Evolutionary conservation across 495 filamentous ascomycete species (phyloP).

Genomic region (Hypoxylon perforatum): DNA sequence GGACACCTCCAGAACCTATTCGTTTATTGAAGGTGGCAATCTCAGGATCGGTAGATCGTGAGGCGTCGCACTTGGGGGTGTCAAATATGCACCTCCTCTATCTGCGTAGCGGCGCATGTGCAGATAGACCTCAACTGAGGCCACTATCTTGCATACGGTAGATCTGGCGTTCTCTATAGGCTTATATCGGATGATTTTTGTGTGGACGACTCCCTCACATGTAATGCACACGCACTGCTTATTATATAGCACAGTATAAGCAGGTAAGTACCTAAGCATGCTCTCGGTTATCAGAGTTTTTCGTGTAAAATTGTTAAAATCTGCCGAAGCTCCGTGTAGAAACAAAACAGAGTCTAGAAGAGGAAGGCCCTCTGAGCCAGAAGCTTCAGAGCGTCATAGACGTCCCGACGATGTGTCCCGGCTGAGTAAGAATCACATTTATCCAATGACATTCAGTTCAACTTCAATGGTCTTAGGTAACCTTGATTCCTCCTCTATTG

Average conservation of each 20-base stretch:
- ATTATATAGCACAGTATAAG: not conserved
- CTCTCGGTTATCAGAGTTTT: conserved; percentile 7
- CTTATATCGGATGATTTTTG: conserved; percentile 13
- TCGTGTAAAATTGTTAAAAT: no score
- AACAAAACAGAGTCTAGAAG: conserved; percentile 14
- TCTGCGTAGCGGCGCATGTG: not conserved
- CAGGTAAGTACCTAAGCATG: no score
- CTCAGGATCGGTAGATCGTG: not conserved
- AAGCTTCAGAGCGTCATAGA: conserved; percentile 21
- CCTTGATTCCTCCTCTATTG: not conserved
- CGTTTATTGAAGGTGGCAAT: not conserved
- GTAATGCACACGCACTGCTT: not conserved
- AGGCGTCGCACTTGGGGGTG: not conserved
- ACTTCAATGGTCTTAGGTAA: not conserved
- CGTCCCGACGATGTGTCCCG: conserved; percentile 2
- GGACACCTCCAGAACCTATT: not conserved
- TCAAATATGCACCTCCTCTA: no score
- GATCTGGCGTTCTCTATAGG: conserved; percentile 10
- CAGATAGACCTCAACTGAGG: not conserved
- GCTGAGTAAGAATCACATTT: not conserved
- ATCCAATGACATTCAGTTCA: not conserved
- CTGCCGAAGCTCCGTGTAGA: no score
- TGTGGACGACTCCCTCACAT: not conserved
- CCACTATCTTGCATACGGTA: conserved; percentile 10
- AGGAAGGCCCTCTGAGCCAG: conserved; percentile 27